These are phyloP conservation scores for Leishmania amazonensis DNA, from an alignment of 208 protist genomes.

Conservation along the genomic window DNA sequence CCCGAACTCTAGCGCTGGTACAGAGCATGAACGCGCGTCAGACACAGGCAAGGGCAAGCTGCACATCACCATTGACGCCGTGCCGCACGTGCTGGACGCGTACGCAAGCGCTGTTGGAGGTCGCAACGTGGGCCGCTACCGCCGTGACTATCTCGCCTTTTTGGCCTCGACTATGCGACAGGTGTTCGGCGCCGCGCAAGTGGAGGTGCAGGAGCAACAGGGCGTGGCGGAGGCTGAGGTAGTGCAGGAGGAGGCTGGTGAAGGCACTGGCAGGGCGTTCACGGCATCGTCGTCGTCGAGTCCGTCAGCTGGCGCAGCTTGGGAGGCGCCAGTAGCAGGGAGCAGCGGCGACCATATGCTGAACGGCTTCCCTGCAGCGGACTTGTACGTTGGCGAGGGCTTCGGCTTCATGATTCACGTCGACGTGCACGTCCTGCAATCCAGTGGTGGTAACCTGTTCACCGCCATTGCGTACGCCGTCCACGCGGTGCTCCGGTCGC, in stretches of 20 bases:
- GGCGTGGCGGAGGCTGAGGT: conserved; percentile 73
- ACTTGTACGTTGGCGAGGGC: conserved; percentile 77
- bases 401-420: conserved; percentile 83
- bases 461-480: conserved; percentile 59
- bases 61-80: conserved; percentile 73
- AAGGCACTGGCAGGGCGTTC: conserved; percentile 2
- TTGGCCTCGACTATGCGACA: conserved; percentile 56
- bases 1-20: not conserved
- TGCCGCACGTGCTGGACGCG: conserved; percentile 60
- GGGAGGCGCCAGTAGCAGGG: not conserved
- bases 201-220: conserved; percentile 55
- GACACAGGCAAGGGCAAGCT: conserved; percentile 38
- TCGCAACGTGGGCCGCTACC: conserved; percentile 46
- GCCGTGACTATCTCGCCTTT: conserved; percentile 60
- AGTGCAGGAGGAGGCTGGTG: conserved; percentile 13
- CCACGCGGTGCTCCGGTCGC: conserved; percentile 56
- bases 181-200: conserved; percentile 68
- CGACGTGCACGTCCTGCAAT: conserved; percentile 79
- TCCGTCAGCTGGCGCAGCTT: not conserved
- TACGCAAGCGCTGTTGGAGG: conserved; percentile 65
- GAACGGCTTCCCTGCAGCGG: conserved; percentile 53
- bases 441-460: conserved; percentile 61
- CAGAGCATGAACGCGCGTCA: conserved; percentile 20
- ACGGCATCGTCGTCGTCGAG: conserved; percentile 12
- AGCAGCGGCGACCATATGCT: conserved; percentile 2